Percentiles rank a stretch among this genome's conserved stretches.
Conservation (phyloP, 2,329 filamentous ascomycete genomes). For the Immersiporthe knoxdaviesiana region DNA sequence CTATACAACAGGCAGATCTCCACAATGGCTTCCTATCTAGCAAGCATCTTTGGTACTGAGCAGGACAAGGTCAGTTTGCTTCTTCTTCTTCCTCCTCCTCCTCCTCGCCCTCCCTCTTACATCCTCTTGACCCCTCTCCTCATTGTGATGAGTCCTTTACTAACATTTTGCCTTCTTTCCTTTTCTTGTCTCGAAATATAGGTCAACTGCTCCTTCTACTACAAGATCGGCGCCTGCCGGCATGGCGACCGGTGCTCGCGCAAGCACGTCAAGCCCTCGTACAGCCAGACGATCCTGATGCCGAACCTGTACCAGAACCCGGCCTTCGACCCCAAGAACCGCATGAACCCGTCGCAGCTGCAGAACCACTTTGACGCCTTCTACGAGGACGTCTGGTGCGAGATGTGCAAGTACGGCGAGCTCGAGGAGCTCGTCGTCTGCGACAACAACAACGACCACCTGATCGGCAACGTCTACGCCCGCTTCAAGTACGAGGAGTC, state of each 20-base stretch:
- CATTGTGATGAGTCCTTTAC: constrained; percentile 23
- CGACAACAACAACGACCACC: constrained; percentile 99
- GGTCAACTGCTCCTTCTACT: constrained; percentile 99
- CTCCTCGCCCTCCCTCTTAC: background rate
- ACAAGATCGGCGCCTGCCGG: constrained; percentile 98
- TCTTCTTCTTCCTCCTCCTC: constrained; percentile 6
- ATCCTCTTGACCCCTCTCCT: too few species aligned
- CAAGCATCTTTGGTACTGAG: constrained; percentile 99
- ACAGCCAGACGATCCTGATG: constrained; percentile 96
- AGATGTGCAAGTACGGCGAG: constrained; percentile 98
- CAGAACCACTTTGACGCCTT: constrained; percentile 99
- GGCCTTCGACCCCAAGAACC: constrained; percentile 92
- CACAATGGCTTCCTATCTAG: constrained; percentile 94
- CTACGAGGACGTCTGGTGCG: constrained; percentile 99
- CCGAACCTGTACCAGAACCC: constrained; percentile 99
- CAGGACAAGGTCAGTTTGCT: constrained; percentile 72
- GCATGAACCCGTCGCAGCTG: constrained; percentile 94
- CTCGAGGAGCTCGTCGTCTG: constrained; percentile 97
- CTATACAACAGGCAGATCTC: background rate
- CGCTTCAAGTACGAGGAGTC: constrained; percentile 99
- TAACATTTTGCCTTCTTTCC: constrained; percentile 20
- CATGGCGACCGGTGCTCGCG: constrained; percentile 98
- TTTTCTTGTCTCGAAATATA: constrained; percentile 20
- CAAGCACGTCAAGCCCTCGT: constrained; percentile 99
- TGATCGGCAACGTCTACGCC: constrained; percentile 98